Base-by-base conservation (phyloP, 129 eudicot genomes). In the Ambrosia artemisiifolia region DNA sequence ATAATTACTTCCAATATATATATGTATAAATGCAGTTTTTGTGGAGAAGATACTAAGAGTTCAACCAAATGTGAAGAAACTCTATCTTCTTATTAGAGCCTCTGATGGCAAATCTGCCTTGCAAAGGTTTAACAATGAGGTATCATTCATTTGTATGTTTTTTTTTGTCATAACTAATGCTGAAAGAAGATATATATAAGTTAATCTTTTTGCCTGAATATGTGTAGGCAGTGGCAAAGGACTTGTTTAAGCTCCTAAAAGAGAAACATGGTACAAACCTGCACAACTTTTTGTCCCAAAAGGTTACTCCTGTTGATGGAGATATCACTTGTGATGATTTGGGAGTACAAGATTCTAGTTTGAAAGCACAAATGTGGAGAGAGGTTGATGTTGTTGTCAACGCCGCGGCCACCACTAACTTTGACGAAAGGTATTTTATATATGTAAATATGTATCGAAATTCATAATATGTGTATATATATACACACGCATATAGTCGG, bases 371-470 rank as follows among this genome's bases (percentile, higher is more conserved):
- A 28, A 81, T 91, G 82, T 80, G 82, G 87, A 80, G 70, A 72
- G 73, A 91, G 46, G 86, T 91, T 28, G 95, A 91, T 77, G 80
- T 87, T 63, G 88, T 91, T n/a, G 86, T 91, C 44, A 91, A 91
- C 67, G 60, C 88, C 67, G 95, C 97, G 47, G 97, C 97, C 60
- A 83, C 89, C 16, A 91, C 95, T 69, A 86, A 91, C 53, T 91
- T 91, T 69, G 97, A 91, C 69, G 95, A 91, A 83, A 91, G 97
- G 97, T 87, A 69, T 61, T n/a, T 6, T 49, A n/a, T 24, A 24
- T 24, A 24, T 24, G 28, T 24, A 24, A 24, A 24, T 24, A 24
- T 24, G 28, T 24, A 24, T 24, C 28, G 28, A 24, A 24, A 24
- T 24, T 24, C 1, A 24, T 24, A 24, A 24, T 24, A 24, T 24